Base-by-base conservation (phyloP, 1,284 basidiomycete species). In the Pholiota adiposa region DNA sequence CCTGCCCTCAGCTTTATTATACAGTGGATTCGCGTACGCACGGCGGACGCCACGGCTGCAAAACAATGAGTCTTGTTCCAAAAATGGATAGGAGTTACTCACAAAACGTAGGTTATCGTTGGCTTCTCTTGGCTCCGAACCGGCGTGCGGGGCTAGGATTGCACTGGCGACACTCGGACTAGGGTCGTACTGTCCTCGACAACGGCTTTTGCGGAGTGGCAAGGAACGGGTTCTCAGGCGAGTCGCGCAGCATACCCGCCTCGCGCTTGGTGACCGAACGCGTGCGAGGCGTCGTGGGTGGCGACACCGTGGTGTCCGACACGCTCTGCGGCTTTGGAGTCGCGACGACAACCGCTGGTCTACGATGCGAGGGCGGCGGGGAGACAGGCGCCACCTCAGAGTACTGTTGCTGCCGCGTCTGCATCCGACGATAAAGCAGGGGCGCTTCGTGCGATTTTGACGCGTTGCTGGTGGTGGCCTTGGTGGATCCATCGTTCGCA, bases 71-170 rank as follows among this genome's bases (percentile, higher is more conserved):
- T 33, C 53, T 11, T 54, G 41, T 27, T 51, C 49, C 8, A 36
- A 33, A n/a, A 52, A 33, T 48, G 49, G 9, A 38, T n/a, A 27
- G 56, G 44, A 36, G 23, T 44, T 59, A 81, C 84, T 58, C 69
- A 87, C 85, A 85, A 86, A 58, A 87, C 83, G 66, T 83, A 85
- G 46, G 79, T 78, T 21, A 86, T 67, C 8, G 77, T 83, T 0
- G 83, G 82, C 62, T 76, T 77, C 67, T 86, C 83, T n/a, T n/a
- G n/a, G n/a, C 71, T 46, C 27, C 52, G 44, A 11, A 52, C 46
- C 25, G 67, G 64, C 2, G 63, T 60, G 8, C 44, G 59, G 69
- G 67, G 49, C 56, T 67, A 34, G 69, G 64, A 58, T 66, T 67
- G 64, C 58, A 43, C 64, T 64, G 52, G 62, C 64, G 14, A 55